Conservation (phyloP, 2,329 filamentous ascomycete species). For the Paecilomyces dactylethromorphus region DNA sequence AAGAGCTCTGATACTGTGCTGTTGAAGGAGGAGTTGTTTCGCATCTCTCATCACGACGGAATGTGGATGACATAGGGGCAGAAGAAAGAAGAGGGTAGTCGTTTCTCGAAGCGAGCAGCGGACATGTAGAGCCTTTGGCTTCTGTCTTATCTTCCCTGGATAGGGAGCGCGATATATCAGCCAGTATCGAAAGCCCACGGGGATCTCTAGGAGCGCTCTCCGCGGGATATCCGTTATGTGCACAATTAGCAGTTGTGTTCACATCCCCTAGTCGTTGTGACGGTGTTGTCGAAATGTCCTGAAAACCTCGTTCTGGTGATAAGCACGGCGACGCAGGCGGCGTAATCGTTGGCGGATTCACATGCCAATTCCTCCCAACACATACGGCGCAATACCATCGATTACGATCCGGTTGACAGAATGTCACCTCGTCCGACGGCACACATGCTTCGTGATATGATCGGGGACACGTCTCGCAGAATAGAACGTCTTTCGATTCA, state of each 20-base stretch:
- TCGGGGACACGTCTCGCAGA: constrained; percentile 4
- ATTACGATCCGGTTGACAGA: background rate
- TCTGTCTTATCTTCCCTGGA: background rate
- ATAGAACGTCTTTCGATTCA: constrained; percentile 2
- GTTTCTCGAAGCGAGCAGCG: too few species aligned
- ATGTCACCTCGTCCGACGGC: constrained; percentile 1
- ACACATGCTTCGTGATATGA: constrained; percentile 7
- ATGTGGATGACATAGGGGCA: too few species aligned
- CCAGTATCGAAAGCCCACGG: background rate
- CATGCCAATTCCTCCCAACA: constrained; percentile 7
- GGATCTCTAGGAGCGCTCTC: background rate
- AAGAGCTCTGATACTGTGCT: background rate
- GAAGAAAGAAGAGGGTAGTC: background rate
- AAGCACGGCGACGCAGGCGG: constrained; percentile 6
- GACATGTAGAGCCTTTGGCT: too few species aligned
- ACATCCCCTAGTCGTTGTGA: background rate
- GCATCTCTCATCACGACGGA: background rate
- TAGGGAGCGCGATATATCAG: background rate
- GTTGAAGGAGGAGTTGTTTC: background rate
- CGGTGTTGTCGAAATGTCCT: background rate
- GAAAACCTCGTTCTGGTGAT: background rate
- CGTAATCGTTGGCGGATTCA: constrained; percentile 5
- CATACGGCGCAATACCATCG: constrained; percentile 7
- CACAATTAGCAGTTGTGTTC: background rate
- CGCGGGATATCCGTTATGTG: background rate